phyloP scores from a whole-genome alignment of 2,329 filamentous ascomycete species.

The Metarhizium robertsii region DNA sequence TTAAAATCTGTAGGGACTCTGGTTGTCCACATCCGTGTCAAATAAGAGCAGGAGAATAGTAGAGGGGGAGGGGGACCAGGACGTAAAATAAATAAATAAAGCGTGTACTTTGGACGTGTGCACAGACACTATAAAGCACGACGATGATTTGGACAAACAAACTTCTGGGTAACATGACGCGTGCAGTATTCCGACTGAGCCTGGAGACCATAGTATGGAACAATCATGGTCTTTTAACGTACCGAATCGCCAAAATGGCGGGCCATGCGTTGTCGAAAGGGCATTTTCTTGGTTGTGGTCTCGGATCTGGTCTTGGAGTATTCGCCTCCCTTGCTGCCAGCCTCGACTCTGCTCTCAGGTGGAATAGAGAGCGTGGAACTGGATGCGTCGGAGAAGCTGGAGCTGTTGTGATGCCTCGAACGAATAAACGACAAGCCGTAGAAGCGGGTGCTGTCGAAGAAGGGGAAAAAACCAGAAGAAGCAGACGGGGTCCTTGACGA shows the following conservation, averaged over 20 bases:
- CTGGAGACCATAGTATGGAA: background rate
- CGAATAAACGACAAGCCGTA: constrained; percentile 5
- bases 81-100: background rate
- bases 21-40: background rate
- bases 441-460: constrained; percentile 4
- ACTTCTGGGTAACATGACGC: background rate
- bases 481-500: constrained; percentile 1
- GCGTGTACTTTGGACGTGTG: background rate
- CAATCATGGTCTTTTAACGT: constrained; percentile 14
- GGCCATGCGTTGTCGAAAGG: constrained; percentile 32
- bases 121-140: background rate
- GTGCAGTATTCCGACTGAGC: background rate
- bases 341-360: background rate
- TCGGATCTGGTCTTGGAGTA: background rate
- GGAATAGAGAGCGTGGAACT: background rate
- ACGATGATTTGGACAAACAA: background rate
- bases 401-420: constrained; percentile 4
- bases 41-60: background rate
- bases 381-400: constrained; percentile 5
- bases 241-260: constrained; percentile 39
- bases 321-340: constrained; percentile 1
- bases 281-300: constrained; percentile 18
- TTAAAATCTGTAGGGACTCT: background rate
- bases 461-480: background rate
- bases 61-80: background rate